Evolutionary conservation across 768 basidiomycete genomes (phyloP), one percentile per base, ranked within the genome.

Genomic region (Amanita inopinata): DNA sequence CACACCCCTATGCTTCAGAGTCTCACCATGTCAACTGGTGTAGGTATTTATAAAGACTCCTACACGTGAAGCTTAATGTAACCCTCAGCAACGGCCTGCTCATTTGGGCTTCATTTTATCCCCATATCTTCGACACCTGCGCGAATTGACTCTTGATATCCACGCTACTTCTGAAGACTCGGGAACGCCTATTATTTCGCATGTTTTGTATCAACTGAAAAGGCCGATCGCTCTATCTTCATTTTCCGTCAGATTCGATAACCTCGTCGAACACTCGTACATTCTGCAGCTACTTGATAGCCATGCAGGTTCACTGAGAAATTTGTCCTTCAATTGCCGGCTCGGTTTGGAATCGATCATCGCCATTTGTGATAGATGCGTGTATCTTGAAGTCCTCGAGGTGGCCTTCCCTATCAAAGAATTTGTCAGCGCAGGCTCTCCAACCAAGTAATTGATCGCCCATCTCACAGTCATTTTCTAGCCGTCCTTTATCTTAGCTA

Each of bases 11-110:
- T 62, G 4, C 65, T 87, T 8, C 72, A 75, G 49, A 76, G 68
- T 43, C 62, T 87, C 0, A 77, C 81, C 1, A 62, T 85, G 20
- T 76, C 78, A 11, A 67, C 71, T 33, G 69, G 70, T 45, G 82
- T 84, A 44, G 46, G 77, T 58, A 8, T 8, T 18, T n/a, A 7
- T 28, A 7, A 28, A 28, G 7, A 28, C 27, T 36, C 14, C 34
- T 36, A 19, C 42, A 43, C n/a, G n/a, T n/a, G n/a, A n/a, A n/a
- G n/a, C n/a, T n/a, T n/a, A n/a, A n/a, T n/a, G n/a, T n/a, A n/a
- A n/a, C n/a, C n/a, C n/a, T n/a, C n/a, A n/a, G n/a, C n/a, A n/a
- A n/a, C n/a, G n/a, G n/a, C n/a, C n/a, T n/a, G n/a, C n/a, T n/a
- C n/a, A n/a, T n/a, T n/a, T n/a, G n/a, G n/a, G n/a, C n/a, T n/a